These are phyloP conservation scores for Madurella mycetomatis DNA, from an alignment of 2,329 filamentous ascomycete species.

Conservation along the genomic window DNA sequence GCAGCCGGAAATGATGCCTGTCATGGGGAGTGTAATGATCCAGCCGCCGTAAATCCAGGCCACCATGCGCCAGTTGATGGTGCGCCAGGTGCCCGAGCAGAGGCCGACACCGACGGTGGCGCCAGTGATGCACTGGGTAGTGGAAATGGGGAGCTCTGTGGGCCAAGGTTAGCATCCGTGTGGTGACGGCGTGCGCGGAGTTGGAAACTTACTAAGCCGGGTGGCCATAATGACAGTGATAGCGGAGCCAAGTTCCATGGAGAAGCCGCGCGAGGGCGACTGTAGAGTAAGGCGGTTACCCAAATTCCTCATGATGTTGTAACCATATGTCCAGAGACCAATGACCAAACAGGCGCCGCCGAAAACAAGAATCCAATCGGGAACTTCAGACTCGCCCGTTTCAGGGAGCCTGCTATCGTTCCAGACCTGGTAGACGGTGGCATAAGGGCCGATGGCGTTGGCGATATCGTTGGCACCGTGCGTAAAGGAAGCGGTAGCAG, in stretches of 20 bases:
- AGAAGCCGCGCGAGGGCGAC: conserved; percentile 51
- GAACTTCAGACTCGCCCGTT: conserved; percentile 44
- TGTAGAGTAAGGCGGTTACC: conserved; percentile 56
- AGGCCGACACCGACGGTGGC: conserved; percentile 60
- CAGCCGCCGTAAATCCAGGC: conserved; percentile 56
- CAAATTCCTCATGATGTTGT: conserved; percentile 58
- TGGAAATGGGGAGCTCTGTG: conserved; percentile 56
- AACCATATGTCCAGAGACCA: conserved; percentile 60
- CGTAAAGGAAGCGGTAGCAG: conserved; percentile 58
- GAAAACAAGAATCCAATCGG: conserved; percentile 53
- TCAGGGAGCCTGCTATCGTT: conserved; percentile 40
- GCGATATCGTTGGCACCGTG: conserved; percentile 65
- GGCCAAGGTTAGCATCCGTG: conserved; percentile 3
- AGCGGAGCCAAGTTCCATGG: conserved; percentile 56
- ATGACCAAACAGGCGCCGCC: conserved; percentile 36
- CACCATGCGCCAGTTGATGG: conserved; percentile 61
- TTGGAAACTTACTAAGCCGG: conserved; percentile 46
- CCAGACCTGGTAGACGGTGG: conserved; percentile 60
- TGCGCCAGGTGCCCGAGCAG: conserved; percentile 53
- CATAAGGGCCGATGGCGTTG: conserved; percentile 59
- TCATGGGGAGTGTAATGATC: conserved; percentile 56
- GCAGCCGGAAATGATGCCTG: conserved; percentile 54
- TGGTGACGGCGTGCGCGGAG: too few species aligned
- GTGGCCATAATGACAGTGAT: conserved; percentile 62
- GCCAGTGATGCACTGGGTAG: conserved; percentile 61